Conservation (phyloP, 2,329 filamentous ascomycete genomes). For the Colletotrichum graminicola region DNA sequence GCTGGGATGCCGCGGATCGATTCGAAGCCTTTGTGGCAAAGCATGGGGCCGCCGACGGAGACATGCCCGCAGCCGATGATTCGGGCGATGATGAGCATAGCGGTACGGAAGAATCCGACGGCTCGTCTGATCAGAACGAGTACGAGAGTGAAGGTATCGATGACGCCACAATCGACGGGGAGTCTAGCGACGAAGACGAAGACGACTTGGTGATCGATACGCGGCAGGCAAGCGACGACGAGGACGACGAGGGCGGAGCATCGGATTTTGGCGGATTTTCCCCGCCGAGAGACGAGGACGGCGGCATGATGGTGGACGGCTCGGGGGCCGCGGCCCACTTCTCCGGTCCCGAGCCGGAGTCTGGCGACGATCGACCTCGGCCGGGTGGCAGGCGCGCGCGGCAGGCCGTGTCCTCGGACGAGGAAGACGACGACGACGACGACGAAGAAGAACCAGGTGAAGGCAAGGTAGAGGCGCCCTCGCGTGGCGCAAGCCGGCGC, state of each 20-base stretch:
- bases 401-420: constrained; percentile 44
- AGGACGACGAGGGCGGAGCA: constrained; percentile 43
- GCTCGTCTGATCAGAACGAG: constrained; percentile 44
- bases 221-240: constrained; percentile 44
- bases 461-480: constrained; percentile 41
- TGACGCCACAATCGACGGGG: constrained; percentile 49
- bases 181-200: constrained; percentile 30
- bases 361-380: constrained; percentile 4
- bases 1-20: constrained; percentile 29
- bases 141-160: constrained; percentile 58
- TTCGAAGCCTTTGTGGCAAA: constrained; percentile 33
- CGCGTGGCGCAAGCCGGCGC: neutral
- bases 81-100: neutral
- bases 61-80: neutral
- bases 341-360: constrained; percentile 49
- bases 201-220: constrained; percentile 33
- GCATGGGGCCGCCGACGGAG: constrained; percentile 2
- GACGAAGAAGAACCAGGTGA: constrained; percentile 45
- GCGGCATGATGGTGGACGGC: constrained; percentile 35
- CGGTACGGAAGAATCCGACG: neutral
- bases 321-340: constrained; percentile 44
- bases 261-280: constrained; percentile 33
- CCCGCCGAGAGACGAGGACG: constrained; percentile 33
- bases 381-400: constrained; percentile 46
- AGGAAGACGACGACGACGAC: neutral